Evolutionary conservation across 371 early-diverging fungal species (phyloP).

Genomic region (Coemansia sp.): DNA sequence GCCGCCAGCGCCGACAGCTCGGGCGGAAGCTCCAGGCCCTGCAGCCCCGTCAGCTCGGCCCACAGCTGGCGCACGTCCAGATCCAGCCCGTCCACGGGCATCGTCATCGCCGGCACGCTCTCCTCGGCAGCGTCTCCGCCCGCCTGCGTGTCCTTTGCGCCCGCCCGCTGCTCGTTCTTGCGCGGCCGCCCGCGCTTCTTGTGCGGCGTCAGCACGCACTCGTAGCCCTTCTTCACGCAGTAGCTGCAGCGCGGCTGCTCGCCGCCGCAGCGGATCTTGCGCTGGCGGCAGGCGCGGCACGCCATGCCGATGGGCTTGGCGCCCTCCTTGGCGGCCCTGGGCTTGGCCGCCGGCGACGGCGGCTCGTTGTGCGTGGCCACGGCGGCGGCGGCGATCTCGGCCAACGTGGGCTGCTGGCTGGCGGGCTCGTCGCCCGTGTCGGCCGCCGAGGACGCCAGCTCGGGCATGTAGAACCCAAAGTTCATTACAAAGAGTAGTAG

Average conservation of each 20-base stretch:
- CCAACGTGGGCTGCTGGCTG: conserved; percentile 15
- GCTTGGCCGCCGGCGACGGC: not conserved
- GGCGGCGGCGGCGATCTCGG: conserved; percentile 15
- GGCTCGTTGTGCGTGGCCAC: not conserved
- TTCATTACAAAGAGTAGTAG: conserved; percentile 4
- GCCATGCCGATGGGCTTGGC: conserved; percentile 45
- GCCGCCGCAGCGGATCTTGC: conserved; percentile 48
- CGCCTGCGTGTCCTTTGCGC: not conserved
- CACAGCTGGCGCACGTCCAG: conserved; percentile 39
- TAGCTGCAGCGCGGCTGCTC: conserved; percentile 45
- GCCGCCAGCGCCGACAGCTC: conserved; percentile 38
- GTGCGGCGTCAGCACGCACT: conserved; percentile 45
- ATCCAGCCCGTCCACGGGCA: conserved; percentile 23
- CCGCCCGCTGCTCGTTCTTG: conserved; percentile 17
- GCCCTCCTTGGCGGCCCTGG: not conserved
- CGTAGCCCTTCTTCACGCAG: conserved; percentile 47
- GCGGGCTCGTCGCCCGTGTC: not conserved
- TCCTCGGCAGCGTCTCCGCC: not conserved
- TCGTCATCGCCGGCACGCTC: conserved; percentile 9
- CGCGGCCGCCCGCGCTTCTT: conserved; percentile 45
- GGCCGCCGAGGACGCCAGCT: not conserved
- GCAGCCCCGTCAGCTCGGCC: conserved; percentile 40
- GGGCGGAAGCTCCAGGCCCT: conserved; percentile 29
- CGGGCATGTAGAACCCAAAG: conserved; percentile 7
- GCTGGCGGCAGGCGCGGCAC: conserved; percentile 40